phyloP scores from a whole-genome alignment of 169 alveolate species.

The Perkinsus marinus region DNA sequence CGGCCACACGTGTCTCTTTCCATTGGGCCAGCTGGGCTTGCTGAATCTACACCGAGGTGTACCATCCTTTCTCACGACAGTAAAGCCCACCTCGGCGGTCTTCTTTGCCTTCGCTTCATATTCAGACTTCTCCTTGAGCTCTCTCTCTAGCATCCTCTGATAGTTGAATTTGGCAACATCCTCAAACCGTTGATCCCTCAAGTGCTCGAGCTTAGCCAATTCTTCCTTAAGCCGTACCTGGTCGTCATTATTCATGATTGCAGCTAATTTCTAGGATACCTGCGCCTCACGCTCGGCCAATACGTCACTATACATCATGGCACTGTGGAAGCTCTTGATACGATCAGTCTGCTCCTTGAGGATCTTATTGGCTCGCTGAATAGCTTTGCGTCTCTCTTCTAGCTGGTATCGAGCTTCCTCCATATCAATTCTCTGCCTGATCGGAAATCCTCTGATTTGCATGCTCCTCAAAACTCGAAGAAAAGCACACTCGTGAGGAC shows the following conservation, averaged over 20 bases:
- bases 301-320: background rate
- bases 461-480: background rate
- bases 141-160: slow-evolving; percentile 3
- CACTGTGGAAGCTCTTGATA: background rate
- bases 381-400: background rate
- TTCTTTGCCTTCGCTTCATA: background rate
- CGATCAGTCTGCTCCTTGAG: slow-evolving; percentile 1
- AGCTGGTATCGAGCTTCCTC: slow-evolving; percentile 1
- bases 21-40: background rate
- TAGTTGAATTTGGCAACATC: slow-evolving; percentile 1
- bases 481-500: too few species aligned
- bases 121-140: background rate
- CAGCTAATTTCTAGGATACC: background rate
- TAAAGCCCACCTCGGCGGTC: background rate
- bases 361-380: background rate
- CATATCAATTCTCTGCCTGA: background rate
- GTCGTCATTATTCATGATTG: background rate
- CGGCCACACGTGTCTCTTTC: background rate
- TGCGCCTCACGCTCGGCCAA: slow-evolving; percentile 6
- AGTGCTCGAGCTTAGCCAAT: background rate
- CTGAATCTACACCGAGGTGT: background rate
- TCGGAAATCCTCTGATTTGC: background rate
- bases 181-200: slow-evolving; percentile 1
- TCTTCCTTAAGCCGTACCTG: background rate
- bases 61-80: background rate